Conservation (phyloP, 371 early-diverging fungal species). For the Phascolomyces articulosus region DNA sequence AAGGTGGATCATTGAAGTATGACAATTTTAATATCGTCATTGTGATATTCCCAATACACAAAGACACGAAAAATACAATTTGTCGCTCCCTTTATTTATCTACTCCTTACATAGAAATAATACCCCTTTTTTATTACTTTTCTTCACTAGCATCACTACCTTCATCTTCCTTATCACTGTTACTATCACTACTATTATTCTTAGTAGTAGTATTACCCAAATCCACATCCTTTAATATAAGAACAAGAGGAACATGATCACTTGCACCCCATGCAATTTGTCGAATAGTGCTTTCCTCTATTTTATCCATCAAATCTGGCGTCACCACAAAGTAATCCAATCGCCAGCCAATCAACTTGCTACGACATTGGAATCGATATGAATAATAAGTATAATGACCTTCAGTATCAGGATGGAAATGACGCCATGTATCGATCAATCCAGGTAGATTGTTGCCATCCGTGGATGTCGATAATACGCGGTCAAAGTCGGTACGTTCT, state of each 20-base stretch:
- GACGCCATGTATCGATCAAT: constrained; percentile 82
- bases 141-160: not conserved
- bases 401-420: constrained; percentile 66
- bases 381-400: constrained; percentile 84
- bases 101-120: no score
- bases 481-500: constrained; percentile 79
- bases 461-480: constrained; percentile 53
- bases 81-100: no score
- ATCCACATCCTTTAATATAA: constrained; percentile 17
- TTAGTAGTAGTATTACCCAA: not conserved
- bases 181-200: not conserved
- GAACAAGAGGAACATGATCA: constrained; percentile 67
- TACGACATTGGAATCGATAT: constrained; percentile 75
- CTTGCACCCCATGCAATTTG: constrained; percentile 87
- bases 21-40: no score
- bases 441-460: constrained; percentile 36
- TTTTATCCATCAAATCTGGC: constrained; percentile 58
- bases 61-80: no score
- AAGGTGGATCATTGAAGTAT: no score
- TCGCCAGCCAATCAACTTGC: constrained; percentile 86
- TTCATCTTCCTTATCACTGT: not conserved
- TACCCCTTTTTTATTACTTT: not conserved
- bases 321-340: constrained; percentile 88
- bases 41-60: no score
- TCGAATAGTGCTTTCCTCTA: constrained; percentile 72